Conservation (phyloP, 805 yeast species). For the Kodamaea jinghongensis region DNA sequence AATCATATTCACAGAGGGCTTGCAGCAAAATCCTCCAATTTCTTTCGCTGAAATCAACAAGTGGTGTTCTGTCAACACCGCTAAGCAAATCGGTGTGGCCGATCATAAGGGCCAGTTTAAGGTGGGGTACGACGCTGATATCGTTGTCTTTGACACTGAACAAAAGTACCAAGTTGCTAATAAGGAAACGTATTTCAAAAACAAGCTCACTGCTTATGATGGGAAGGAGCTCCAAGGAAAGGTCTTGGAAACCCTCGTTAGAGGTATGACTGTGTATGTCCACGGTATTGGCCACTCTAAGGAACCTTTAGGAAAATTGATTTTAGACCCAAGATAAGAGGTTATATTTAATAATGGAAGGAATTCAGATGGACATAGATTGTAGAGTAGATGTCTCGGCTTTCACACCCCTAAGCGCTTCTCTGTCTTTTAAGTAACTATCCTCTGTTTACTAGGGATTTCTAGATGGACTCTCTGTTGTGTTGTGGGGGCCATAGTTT, state of each 20-base stretch:
- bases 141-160: constrained; percentile 73
- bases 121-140: constrained; percentile 85
- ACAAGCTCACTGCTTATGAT: constrained; percentile 84
- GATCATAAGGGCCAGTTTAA: constrained; percentile 70
- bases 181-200: constrained; percentile 66
- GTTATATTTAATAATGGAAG: no score
- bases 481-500: no score
- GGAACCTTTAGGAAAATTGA: constrained; percentile 55
- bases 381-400: no score
- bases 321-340: constrained; percentile 54
- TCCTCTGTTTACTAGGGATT: no score
- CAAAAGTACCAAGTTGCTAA: constrained; percentile 50
- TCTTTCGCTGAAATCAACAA: constrained; percentile 58
- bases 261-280: constrained; percentile 71
- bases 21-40: constrained; percentile 49
- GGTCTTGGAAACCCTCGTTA: constrained; percentile 73
- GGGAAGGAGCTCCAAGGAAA: constrained; percentile 68
- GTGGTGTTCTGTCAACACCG: constrained; percentile 85
- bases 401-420: no score
- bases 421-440: no score
- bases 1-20: constrained; percentile 72
- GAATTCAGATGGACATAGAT: no score
- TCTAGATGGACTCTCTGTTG: no score
- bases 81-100: constrained; percentile 76
- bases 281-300: constrained; percentile 43